Conservation (phyloP, 2,329 filamentous ascomycete species). For the Venturia nashicola region DNA sequence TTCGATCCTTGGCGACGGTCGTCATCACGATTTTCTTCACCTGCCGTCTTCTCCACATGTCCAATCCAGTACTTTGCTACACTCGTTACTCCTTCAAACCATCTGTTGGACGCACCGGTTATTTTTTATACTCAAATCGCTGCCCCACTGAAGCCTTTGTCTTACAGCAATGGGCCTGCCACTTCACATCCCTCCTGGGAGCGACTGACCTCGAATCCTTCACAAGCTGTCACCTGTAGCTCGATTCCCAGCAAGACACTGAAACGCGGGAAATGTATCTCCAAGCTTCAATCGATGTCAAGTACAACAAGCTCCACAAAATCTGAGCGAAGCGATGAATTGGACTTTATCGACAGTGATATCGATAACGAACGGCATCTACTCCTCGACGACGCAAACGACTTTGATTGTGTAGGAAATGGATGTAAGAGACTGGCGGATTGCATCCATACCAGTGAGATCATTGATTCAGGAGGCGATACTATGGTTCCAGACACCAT, state of each 20-base stretch:
- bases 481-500: neutral
- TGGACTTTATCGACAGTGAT: neutral
- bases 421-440: neutral
- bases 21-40: neutral
- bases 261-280: too few species aligned
- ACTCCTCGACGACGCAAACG: neutral
- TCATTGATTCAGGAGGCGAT: neutral
- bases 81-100: neutral
- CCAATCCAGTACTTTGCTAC: neutral
- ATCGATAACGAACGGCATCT: neutral
- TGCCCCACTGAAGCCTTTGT: neutral
- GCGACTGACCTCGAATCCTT: neutral
- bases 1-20: neutral
- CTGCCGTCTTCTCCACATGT: neutral
- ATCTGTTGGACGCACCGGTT: neutral
- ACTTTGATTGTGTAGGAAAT: neutral
- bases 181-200: neutral
- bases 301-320: neutral
- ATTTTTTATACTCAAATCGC: neutral
- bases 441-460: neutral
- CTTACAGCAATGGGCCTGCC: neutral
- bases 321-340: neutral
- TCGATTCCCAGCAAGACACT: neutral
- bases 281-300: too few species aligned
- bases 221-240: neutral